These are phyloP conservation scores for Globisporangium parvum DNA, from an alignment of 352 stramenopile species.

Conservation along the genomic window DNA sequence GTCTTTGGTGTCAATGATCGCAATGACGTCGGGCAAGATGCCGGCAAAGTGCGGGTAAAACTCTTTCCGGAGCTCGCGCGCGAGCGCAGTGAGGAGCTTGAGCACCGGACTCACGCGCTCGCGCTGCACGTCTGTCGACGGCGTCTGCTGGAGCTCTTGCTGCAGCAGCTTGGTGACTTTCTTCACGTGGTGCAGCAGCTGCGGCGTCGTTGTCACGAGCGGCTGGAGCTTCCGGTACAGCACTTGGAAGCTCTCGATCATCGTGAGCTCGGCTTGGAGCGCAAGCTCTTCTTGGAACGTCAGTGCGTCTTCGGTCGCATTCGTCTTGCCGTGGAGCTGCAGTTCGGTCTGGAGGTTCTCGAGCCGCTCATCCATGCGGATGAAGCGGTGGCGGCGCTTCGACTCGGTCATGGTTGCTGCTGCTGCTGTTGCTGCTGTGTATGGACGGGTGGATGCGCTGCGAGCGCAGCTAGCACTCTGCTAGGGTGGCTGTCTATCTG, in stretches of 20 bases:
- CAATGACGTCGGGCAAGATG: constrained; percentile 58
- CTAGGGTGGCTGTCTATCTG: no score
- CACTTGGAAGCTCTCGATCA: constrained; percentile 74
- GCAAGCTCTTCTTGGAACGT: constrained; percentile 78
- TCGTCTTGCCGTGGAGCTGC: constrained; percentile 79
- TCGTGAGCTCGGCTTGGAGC: constrained; percentile 79
- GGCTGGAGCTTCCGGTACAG: constrained; percentile 64
- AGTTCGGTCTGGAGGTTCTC: constrained; percentile 72
- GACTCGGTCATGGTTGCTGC: constrained; percentile 6
- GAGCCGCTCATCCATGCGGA: constrained; percentile 78
- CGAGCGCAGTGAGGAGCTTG: constrained; percentile 77
- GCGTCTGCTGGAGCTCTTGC: constrained; percentile 46
- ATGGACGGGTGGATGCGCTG: background rate
- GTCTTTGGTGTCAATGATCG: constrained; percentile 82
- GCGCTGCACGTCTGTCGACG: constrained; percentile 52
- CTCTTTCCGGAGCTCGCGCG: constrained; percentile 77
- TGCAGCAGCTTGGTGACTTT: constrained; percentile 65
- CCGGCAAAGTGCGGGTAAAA: constrained; percentile 81
- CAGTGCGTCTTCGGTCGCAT: constrained; percentile 48
- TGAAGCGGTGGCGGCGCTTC: constrained; percentile 81
- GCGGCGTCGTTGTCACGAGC: constrained; percentile 75
- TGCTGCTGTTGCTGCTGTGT: background rate
- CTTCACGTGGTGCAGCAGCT: constrained; percentile 74
- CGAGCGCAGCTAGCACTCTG: background rate
- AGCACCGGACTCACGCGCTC: constrained; percentile 69